Conservation (phyloP, 768 basidiomycete species). For the Cystoderma amianthinum region DNA sequence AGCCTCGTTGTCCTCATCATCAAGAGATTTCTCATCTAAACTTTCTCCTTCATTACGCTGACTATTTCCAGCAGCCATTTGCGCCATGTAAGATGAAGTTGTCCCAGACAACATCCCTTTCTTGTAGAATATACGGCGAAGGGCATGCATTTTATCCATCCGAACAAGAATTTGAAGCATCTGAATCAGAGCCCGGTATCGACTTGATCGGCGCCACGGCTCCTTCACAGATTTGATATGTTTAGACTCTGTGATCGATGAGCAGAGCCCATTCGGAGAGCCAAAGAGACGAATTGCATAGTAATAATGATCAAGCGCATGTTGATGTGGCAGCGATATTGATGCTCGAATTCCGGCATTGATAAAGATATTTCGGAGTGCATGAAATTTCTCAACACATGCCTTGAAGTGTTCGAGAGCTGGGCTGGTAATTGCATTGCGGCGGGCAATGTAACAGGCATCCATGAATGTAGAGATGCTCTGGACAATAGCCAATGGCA, state of each 20-base stretch:
- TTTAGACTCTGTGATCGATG: no score
- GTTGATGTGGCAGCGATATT: background rate
- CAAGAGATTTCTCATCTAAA: no score
- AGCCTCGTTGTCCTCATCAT: conserved; percentile 1
- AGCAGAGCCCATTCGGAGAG: no score
- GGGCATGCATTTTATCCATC: no score
- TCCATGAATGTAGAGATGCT: conserved; percentile 11
- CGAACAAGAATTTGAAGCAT: no score
- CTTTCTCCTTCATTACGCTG: background rate
- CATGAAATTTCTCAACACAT: conserved; percentile 1
- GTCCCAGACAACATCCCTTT: background rate
- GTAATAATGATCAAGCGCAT: background rate
- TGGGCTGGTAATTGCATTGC: background rate
- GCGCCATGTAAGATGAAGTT: background rate
- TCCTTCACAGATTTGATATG: no score
- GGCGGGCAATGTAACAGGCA: conserved; percentile 11
- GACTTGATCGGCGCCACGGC: no score
- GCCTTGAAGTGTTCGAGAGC: conserved; percentile 2
- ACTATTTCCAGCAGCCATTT: background rate
- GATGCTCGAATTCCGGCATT: background rate
- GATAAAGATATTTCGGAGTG: background rate
- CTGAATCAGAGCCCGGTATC: no score
- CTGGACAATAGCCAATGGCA: conserved; percentile 9
- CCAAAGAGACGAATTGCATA: no score
- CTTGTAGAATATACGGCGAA: background rate